Evolutionary conservation across 2,329 filamentous ascomycete species (phyloP), one percentile per base, ranked within the genome.

Genomic region (Purpureocillium lavendulum): DNA sequence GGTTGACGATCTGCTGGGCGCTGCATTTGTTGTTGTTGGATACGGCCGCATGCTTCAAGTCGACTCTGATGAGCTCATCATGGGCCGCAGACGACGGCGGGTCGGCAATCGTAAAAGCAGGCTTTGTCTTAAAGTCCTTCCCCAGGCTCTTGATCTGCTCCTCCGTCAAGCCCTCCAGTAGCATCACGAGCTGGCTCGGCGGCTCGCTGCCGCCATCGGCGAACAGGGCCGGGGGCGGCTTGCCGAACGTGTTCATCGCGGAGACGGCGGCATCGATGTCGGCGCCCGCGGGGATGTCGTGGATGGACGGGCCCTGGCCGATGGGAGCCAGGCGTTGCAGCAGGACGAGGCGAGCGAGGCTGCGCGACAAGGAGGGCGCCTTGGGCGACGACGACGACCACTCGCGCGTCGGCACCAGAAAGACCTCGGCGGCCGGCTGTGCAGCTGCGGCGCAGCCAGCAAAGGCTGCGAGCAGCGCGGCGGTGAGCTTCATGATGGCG

Each of bases 181-280:
- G 58, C 38, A 82, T 60, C 18, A 84, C 59, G 30, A 84, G 66
- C 57, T 85, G 78, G 38, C 59, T 64, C 5, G 69, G 65, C 30
- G 48, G 48, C 38, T 44, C 47, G 36, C 59, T 52, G 14, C 53
- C 47, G 10, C 47, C 45, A 32, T 59, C 52, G 4, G 55, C 41
- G 49, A 85, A 79, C 28, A 85, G 60, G 15, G 66, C 56, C 39
- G 61, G 49, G 7, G 70, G 59, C 24, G 62, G 53, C 45, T 71
- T 75, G 45, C 78, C 80, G 56, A 77, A 84, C 36, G 63, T 62
- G 52, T 78, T 76, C 52, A 87, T 64, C 48, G 75, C 62, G 36
- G 66, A 62, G 30, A 85, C 59, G 8, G 73, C 70, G 32, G 75
- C 67, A 41, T 70, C 63, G 17, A 51, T 38, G 34, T 64, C 55